A percentile compares a stretch with the other conserved stretches of the same genome.
phyloP scores from a whole-genome alignment of 2,329 filamentous ascomycete species.

The Beauveria rudraprayagi region DNA sequence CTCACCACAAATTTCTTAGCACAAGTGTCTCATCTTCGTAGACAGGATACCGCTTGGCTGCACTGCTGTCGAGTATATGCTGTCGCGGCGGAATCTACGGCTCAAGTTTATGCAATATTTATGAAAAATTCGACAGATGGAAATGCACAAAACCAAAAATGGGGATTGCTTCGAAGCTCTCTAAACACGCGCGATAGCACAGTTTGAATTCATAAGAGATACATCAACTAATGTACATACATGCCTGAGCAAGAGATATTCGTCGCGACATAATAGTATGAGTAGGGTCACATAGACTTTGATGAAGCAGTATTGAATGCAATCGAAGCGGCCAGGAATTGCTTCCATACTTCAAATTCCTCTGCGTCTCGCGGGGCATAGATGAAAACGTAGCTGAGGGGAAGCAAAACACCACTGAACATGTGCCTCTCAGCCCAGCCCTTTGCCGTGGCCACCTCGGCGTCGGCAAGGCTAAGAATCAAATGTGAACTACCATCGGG shows the following conservation, averaged over 20 bases:
- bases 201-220: no score
- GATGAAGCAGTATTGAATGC: conserved; percentile 13
- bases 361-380: conserved; percentile 31
- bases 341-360: conserved; percentile 25
- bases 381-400: conserved; percentile 30
- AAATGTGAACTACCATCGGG: conserved; percentile 31
- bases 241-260: neutral
- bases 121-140: no score
- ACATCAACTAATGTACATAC: neutral
- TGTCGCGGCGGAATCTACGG: no score
- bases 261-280: neutral
- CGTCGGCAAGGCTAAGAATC: conserved; percentile 29
- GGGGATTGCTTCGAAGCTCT: no score
- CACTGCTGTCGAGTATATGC: no score
- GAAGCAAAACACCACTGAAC: conserved; percentile 19
- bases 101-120: no score
- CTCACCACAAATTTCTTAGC: no score
- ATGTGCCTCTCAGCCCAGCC: conserved; percentile 34
- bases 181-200: no score
- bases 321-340: conserved; percentile 15
- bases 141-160: no score
- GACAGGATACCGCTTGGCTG: no score
- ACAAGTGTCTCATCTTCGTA: no score
- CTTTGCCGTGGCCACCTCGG: conserved; percentile 23
- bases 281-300: neutral